Evolutionary conservation across 2,329 filamentous ascomycete species (phyloP), one percentile per base, ranked within the genome.

Genomic region (Fragosphaeria purpurea): DNA sequence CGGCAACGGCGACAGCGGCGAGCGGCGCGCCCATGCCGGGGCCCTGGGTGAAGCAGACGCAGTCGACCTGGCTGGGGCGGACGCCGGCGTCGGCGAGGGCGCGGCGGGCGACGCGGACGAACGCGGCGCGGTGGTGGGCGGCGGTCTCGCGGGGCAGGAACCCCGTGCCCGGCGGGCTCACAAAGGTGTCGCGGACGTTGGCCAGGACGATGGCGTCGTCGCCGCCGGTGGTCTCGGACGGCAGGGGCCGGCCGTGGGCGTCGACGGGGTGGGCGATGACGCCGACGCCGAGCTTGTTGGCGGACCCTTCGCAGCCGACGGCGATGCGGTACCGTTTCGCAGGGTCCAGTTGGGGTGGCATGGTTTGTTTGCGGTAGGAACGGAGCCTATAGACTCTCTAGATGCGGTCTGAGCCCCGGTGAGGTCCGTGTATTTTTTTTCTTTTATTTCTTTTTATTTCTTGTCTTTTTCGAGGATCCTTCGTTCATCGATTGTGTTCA

Each of bases 111-210:
- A 97, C 74, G 31, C 76, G 72, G 12, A 88, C 85, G 56, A 97
- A 88, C 82, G 86, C 88, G 63, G 80, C 65, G 56, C 93, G 84
- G 75, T 98, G 93, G 70, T 98, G 93, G 48, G 80, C 79, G 12
- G 93, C 93, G 1, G 91, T 96, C 70, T 98, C 93, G 65, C 97
- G 96, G 55, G 93, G 93, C 5, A 97, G 79, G 70, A 98, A 97
- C 5, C 93, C 93, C 53, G 90, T 86, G 42, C 93, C 93, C 1
- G 93, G 89, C 4, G 93, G 91, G 43, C 91, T 87, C 61, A 85
- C 77, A 71, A 91, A 98, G 22, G 93, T 98, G 71, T 97, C 86
- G 50, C 93, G 86, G 58, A 98, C 77, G 72, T 98, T 98, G 64
- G 90, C 83, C 58, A 98, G 87, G 64, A 98, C 83, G 57, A 75